These are phyloP conservation scores for Phaeophleospora eucalypticola DNA, from an alignment of 2,329 filamentous ascomycete genomes.

Conservation along the genomic window DNA sequence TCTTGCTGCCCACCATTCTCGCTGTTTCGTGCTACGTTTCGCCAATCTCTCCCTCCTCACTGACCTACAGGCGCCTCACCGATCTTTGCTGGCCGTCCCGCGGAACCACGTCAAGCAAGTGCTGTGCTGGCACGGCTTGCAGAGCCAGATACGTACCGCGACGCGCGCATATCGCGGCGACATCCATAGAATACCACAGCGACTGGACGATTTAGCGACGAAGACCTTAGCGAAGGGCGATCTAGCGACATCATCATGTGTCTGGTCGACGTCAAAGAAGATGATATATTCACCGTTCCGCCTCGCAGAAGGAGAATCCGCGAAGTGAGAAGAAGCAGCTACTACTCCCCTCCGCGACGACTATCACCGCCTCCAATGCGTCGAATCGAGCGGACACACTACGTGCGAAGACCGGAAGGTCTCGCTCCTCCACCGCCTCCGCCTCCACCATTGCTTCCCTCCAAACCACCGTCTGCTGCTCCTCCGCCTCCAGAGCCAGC, in stretches of 20 bases:
- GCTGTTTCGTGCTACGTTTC: background rate
- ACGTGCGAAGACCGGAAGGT: conserved; percentile 22
- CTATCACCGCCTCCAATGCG: conserved; percentile 18
- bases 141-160: background rate
- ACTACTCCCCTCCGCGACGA: conserved; percentile 12
- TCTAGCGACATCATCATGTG: background rate
- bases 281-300: conserved; percentile 33
- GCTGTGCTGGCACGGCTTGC: background rate
- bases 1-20: too few species aligned
- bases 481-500: conserved; percentile 6
- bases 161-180: background rate
- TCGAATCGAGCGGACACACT: conserved; percentile 17
- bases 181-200: too few species aligned
- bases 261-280: conserved; percentile 35
- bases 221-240: background rate
- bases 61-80: too few species aligned
- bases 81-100: too few species aligned
- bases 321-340: conserved; percentile 6
- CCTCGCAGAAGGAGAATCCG: conserved; percentile 1
- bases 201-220: background rate
- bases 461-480: conserved; percentile 1
- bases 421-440: conserved; percentile 9
- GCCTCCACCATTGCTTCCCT: conserved; percentile 16
- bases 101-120: too few species aligned
- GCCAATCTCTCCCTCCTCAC: background rate